Conservation (phyloP, 371 early-diverging fungal genomes). For the Rhizopus delemar region DNA sequence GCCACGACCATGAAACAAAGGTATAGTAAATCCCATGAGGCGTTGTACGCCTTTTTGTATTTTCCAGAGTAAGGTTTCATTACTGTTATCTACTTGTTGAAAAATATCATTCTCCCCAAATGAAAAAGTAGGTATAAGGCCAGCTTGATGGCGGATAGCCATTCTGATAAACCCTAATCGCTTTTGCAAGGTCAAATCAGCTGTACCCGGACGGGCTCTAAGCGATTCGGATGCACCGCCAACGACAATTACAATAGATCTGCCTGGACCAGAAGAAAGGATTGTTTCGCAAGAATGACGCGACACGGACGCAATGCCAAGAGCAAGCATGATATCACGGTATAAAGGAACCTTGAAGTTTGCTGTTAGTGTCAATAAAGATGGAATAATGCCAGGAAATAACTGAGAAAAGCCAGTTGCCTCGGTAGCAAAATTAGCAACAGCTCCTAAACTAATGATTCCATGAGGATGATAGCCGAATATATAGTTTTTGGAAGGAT, state of each 20-base stretch:
- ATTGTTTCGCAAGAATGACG: constrained; percentile 69
- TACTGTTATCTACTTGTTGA: constrained; percentile 51
- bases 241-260: constrained; percentile 69
- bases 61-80: constrained; percentile 44
- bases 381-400: constrained; percentile 64
- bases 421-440: constrained; percentile 75
- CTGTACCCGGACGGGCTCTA: constrained; percentile 58
- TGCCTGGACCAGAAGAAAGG: constrained; percentile 68
- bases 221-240: constrained; percentile 79
- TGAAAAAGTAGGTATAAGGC: constrained; percentile 68
- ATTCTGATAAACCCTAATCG: constrained; percentile 75
- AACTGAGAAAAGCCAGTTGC: constrained; percentile 58
- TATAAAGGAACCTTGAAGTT: constrained; percentile 71
- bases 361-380: constrained; percentile 54
- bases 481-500: constrained; percentile 70
- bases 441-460: constrained; percentile 78
- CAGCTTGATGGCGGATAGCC: constrained; percentile 66
- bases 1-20: constrained; percentile 69
- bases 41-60: constrained; percentile 60
- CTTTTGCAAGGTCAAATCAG: constrained; percentile 64
- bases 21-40: constrained; percentile 61
- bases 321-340: constrained; percentile 65
- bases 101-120: constrained; percentile 85
- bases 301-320: constrained; percentile 76
- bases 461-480: constrained; percentile 84